Percentiles rank a stretch among this genome's conserved stretches.
Evolutionary conservation across 495 filamentous ascomycete genomes (phyloP).

Genomic region (Talaromyces adpressus): DNA sequence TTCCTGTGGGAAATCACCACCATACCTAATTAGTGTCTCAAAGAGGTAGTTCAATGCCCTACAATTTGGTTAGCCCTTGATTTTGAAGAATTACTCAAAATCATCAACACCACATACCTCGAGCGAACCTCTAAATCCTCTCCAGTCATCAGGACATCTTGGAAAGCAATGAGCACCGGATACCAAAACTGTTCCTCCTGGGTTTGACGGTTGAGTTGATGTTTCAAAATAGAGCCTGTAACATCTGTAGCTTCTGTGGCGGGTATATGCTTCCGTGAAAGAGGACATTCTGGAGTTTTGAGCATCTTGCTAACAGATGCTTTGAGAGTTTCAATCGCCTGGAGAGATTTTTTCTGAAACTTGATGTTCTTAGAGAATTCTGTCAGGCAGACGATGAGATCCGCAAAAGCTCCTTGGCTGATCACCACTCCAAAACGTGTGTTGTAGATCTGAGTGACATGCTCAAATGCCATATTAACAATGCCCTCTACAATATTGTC

Average conservation of each 20-base stretch:
- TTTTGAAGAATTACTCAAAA: no score
- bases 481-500: conserved; percentile 59
- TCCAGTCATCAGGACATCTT: conserved; percentile 98
- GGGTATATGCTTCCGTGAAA: conserved; percentile 52
- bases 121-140: conserved; percentile 97
- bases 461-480: conserved; percentile 93
- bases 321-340: conserved; percentile 92
- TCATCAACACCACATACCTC: conserved; percentile 37
- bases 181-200: conserved; percentile 98
- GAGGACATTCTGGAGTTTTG: conserved; percentile 88
- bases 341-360: conserved; percentile 96
- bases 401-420: conserved; percentile 91
- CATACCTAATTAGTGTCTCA: conserved; percentile 81
- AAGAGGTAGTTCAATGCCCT: conserved; percentile 95
- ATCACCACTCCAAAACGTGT: conserved; percentile 95
- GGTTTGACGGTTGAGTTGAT: conserved; percentile 50
- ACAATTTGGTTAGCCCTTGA: no score
- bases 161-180: conserved; percentile 93
- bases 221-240: conserved; percentile 37
- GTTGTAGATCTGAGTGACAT: conserved; percentile 96
- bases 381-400: conserved; percentile 91
- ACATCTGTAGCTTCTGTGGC: conserved; percentile 35
- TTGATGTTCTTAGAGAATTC: conserved; percentile 97
- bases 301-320: conserved; percentile 90
- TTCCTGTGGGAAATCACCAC: conserved; percentile 82